These are phyloP conservation scores for Trichothecium sympodiale DNA, from an alignment of 2,329 filamentous ascomycete species.

Conservation along the genomic window DNA sequence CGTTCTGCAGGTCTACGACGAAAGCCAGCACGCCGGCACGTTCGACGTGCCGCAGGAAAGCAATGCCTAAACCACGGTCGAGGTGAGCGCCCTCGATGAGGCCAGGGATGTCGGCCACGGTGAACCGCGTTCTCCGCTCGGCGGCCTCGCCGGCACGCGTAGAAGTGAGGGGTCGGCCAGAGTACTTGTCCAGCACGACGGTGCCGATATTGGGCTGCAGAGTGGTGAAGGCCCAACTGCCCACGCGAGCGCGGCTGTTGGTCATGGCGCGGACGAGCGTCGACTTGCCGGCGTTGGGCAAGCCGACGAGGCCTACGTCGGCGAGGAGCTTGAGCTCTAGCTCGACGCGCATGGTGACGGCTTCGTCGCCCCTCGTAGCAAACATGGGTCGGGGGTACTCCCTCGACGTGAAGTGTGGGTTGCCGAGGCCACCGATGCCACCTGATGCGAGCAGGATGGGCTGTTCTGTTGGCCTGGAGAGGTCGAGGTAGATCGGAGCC, in stretches of 20 bases:
- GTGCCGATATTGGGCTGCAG: slow-evolving; percentile 92
- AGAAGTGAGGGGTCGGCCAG: slow-evolving; percentile 52
- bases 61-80: slow-evolving; percentile 81
- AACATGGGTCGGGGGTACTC: slow-evolving; percentile 70
- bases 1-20: slow-evolving; percentile 73
- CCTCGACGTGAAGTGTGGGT: slow-evolving; percentile 80
- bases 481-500: slow-evolving; percentile 61
- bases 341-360: slow-evolving; percentile 68
- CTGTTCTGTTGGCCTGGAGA: slow-evolving; percentile 65
- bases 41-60: slow-evolving; percentile 89
- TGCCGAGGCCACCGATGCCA: slow-evolving; percentile 81
- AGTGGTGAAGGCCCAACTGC: slow-evolving; percentile 95
- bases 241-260: slow-evolving; percentile 79
- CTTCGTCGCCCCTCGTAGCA: slow-evolving; percentile 75
- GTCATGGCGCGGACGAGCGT: slow-evolving; percentile 80
- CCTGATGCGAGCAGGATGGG: slow-evolving; percentile 82
- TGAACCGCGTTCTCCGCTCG: slow-evolving; percentile 66
- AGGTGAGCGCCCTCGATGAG: slow-evolving; percentile 87
- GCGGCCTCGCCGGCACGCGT: slow-evolving; percentile 25
- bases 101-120: slow-evolving; percentile 90
- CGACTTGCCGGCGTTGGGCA: slow-evolving; percentile 94
- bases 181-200: slow-evolving; percentile 80
- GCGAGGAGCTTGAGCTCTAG: slow-evolving; percentile 91
- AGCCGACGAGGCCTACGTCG: slow-evolving; percentile 85
- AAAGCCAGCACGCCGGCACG: slow-evolving; percentile 88